Percentiles rank a stretch among this genome's conserved stretches.
phyloP scores from a whole-genome alignment of 306 rosid genomes.

The Cucurbita ficifolia region DNA sequence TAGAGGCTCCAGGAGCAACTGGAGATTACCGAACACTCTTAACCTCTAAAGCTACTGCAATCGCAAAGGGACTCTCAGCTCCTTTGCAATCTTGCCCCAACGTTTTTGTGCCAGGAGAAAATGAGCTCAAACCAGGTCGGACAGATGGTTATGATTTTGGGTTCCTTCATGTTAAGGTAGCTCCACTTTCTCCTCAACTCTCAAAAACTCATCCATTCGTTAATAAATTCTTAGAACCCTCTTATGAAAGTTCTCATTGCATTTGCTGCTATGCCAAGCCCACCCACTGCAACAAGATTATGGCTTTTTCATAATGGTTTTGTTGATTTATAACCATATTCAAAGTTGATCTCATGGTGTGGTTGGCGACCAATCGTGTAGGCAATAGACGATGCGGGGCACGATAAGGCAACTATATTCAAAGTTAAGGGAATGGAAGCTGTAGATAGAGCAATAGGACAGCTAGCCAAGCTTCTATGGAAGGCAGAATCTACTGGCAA shows the following conservation, averaged over 20 bases:
- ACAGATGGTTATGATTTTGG: conserved; percentile 95
- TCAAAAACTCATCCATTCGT: neutral
- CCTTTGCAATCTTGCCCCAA: conserved; percentile 54
- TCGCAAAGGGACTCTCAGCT: conserved; percentile 77
- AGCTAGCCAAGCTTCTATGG: conserved; percentile 81
- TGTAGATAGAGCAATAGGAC: conserved; percentile 74
- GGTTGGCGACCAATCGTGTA: conserved; percentile 21
- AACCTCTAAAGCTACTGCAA: conserved; percentile 75
- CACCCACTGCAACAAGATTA: neutral
- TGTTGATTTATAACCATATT: neutral
- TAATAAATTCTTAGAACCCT: neutral
- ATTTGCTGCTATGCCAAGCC: neutral
- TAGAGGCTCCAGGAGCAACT: conserved; percentile 93
- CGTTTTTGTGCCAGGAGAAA: conserved; percentile 84
- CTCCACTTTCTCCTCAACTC: conserved; percentile 4
- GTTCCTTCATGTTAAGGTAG: conserved; percentile 89
- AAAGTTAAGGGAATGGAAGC: conserved; percentile 81
- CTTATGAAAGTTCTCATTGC: neutral
- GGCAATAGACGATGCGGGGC: conserved; percentile 98
- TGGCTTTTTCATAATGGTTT: neutral
- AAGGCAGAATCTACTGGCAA: conserved; percentile 54
- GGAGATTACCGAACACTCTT: conserved; percentile 86
- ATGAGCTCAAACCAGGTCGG: conserved; percentile 62
- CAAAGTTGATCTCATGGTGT: neutral
- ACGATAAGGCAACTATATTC: conserved; percentile 71